Evolutionary conservation across 1,284 basidiomycete genomes (phyloP).

Genomic region (Termitomyces sp.): DNA sequence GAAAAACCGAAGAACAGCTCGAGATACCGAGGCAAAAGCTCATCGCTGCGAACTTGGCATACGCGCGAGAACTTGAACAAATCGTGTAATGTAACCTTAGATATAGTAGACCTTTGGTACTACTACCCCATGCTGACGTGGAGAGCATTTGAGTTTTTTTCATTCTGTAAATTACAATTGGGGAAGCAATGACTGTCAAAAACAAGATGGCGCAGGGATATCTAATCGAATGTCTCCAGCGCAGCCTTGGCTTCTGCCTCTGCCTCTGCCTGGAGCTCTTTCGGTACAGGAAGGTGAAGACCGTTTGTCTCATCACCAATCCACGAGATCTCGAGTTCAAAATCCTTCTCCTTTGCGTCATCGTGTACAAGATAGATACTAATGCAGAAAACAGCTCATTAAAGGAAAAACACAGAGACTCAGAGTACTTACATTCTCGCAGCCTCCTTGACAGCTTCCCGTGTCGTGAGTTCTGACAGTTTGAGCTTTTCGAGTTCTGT

Average conservation of each 20-base stretch:
- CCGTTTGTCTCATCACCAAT: conserved; percentile 83
- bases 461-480: conserved; percentile 69
- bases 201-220: background rate
- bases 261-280: conserved; percentile 81
- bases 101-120: background rate
- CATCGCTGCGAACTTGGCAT: conserved; percentile 68
- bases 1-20: conserved; percentile 70
- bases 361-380: conserved; percentile 98
- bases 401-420: conserved; percentile 2
- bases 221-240: conserved; percentile 81
- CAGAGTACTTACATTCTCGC: conserved; percentile 76
- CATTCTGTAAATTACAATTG: conserved; percentile 15
- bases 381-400: conserved; percentile 1
- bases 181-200: conserved; percentile 1
- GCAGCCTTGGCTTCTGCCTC: conserved; percentile 87
- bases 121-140: background rate
- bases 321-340: conserved; percentile 98
- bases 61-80: conserved; percentile 83
- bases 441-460: conserved; percentile 90
- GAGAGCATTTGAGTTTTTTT: background rate
- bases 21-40: conserved; percentile 82
- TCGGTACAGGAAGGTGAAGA: conserved; percentile 79
- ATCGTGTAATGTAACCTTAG: conserved; percentile 60
- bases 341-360: conserved; percentile 96
- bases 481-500: conserved; percentile 98